Evolutionary conservation across 2,329 filamentous ascomycete species (phyloP), one percentile per base, ranked within the genome.

Genomic region (Aspergillus arachidicola): DNA sequence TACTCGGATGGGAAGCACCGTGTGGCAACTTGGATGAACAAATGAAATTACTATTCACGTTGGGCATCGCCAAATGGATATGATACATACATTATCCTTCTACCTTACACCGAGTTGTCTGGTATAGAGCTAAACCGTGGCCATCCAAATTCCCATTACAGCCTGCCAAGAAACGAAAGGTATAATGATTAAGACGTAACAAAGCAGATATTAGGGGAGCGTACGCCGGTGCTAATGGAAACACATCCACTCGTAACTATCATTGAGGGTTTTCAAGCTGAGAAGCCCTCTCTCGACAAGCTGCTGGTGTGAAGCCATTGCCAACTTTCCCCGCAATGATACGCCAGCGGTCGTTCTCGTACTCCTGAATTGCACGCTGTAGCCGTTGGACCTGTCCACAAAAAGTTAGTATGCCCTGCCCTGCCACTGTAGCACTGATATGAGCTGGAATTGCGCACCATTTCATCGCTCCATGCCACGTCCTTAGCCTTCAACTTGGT

Each of bases 401-500:
- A 45, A n/a, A 26, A 30, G 62, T 67, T 62, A 69, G 69, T 26
- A 26, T 48, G 26, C 16, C 11, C 28, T 57, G 19, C 23, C 28
- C 26, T 19, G 9, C 21, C 3, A 14, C 0, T 21, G 32, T 11
- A 10, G 3, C 7, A 34, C 32, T 23, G 46, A 19, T 48, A 58
- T 11, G 62, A 43, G 23, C 54, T 21, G 48, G 50, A 38, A 38
- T 53, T 53, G 60, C 71, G 60, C 84, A 97, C 94, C 83, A 92
- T 95, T 75, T 97, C 93, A 68, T 96, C 92, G 57, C 91, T 96
- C 94, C 94, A 97, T 72, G 93, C 88, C 14, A 92, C 96, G 45
- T 91, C 94, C 82, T 97, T 97, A 16, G 93, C 93, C 80, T 96
- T 97, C 58, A 97, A 83, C 80, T 96, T 97, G 50, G 93, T 97